Evolutionary conservation across 345 rosid genomes (phyloP).

Genomic region (Brassica cretica): DNA sequence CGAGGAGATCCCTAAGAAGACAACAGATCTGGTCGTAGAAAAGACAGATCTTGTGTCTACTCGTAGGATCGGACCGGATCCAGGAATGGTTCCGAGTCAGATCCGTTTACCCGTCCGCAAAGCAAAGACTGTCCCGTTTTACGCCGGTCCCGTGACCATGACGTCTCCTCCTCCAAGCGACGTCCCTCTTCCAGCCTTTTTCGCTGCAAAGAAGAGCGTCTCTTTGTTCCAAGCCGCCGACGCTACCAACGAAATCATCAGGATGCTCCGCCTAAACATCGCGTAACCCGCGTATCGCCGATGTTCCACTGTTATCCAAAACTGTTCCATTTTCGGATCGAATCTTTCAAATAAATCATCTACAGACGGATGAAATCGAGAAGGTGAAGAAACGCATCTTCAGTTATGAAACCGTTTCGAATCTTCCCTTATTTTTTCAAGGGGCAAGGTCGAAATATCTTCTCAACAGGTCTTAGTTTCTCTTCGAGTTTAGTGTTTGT

Average conservation of each 20-base stretch:
- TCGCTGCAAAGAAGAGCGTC: conserved; percentile 44
- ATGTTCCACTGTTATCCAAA: background rate
- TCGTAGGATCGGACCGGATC: conserved; percentile 44
- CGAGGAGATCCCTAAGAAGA: conserved; percentile 34
- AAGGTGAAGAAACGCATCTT: conserved; percentile 39
- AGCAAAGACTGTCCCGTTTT: conserved; percentile 40
- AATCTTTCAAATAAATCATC: background rate
- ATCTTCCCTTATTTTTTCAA: conserved; percentile 88
- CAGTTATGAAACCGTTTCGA: conserved; percentile 26
- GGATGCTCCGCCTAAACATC: conserved; percentile 55
- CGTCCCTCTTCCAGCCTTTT: conserved; percentile 77
- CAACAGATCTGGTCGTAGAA: background rate
- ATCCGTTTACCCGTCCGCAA: conserved; percentile 37
- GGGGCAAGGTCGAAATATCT: conserved; percentile 51
- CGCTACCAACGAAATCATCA: conserved; percentile 56
- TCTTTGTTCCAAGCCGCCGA: conserved; percentile 26
- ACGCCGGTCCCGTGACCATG: conserved; percentile 73
- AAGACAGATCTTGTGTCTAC: conserved; percentile 42
- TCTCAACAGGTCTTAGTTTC: conserved; percentile 42
- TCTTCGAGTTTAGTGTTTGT: conserved; percentile 37
- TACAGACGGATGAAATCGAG: conserved; percentile 38
- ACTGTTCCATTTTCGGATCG: background rate
- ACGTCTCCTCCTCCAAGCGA: conserved; percentile 90
- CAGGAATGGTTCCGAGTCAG: conserved; percentile 29
- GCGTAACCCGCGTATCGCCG: conserved; percentile 7